Conservation (phyloP, 140 eudicot genomes). For the Ambrosia hybrid region DNA sequence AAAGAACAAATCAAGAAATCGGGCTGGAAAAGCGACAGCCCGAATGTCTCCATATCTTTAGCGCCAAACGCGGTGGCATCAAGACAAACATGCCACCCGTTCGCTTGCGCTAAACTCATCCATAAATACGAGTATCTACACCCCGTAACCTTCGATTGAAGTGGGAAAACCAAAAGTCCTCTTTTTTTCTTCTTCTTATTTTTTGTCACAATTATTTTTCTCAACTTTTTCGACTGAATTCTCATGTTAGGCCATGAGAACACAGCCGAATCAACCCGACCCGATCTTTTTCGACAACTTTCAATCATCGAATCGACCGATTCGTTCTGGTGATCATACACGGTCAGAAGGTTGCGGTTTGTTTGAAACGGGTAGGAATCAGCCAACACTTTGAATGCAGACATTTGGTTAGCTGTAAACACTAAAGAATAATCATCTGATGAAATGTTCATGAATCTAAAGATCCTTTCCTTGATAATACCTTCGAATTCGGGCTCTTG, state of each 20-base stretch:
- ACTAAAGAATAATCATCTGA: constrained; percentile 74
- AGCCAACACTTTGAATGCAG: constrained; percentile 66
- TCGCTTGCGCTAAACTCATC: constrained; percentile 83
- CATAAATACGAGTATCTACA: constrained; percentile 76
- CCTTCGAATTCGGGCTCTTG: constrained; percentile 54
- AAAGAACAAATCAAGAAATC: constrained; percentile 78
- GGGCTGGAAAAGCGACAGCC: constrained; percentile 74
- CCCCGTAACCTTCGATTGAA: constrained; percentile 78
- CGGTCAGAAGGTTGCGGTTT: constrained; percentile 56
- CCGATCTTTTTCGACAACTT: constrained; percentile 50
- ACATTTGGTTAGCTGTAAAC: constrained; percentile 72
- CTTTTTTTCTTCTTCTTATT: constrained; percentile 44
- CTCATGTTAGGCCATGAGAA: constrained; percentile 84
- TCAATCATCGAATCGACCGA: constrained; percentile 61
- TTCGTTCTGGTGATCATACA: constrained; percentile 76
- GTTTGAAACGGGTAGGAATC: constrained; percentile 71
- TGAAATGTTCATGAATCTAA: constrained; percentile 69
- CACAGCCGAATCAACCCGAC: constrained; percentile 49
- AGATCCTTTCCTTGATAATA: constrained; percentile 52
- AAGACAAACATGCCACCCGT: constrained; percentile 89
- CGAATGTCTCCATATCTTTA: constrained; percentile 89
- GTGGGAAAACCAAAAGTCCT: constrained; percentile 83
- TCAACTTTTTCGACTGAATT: constrained; percentile 51
- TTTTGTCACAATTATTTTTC: constrained; percentile 42
- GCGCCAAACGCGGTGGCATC: constrained; percentile 77